Evolutionary conservation across 257 asterid genomes (phyloP), one percentile per base, ranked within the genome.

Genomic region (Haberlea rhodopensis): DNA sequence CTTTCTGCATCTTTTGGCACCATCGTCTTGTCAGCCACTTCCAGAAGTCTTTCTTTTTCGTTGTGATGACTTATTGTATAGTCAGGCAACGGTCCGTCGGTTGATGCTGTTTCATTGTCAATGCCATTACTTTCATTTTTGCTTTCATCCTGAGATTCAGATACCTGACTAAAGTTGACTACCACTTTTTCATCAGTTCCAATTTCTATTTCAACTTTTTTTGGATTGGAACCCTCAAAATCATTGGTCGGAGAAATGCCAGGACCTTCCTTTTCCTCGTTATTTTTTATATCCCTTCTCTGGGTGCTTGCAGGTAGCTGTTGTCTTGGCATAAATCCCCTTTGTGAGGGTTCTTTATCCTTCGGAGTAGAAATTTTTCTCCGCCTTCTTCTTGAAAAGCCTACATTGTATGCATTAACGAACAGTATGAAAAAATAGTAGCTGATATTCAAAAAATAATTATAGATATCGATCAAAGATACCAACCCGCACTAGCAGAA

Each of bases 401-500:
- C 97, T 94, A 67, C 79, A 77, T 13, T 56, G 65, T 73, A 58
- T 21, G 62, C 65, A 67, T 60, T 52, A 54, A 27, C 28, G 27
- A 45, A 60, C 31, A 59, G 29, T 40, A 43, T 49, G 37, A 55
- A 62, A 62, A 31, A 55, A 20, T 29, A 52, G 13, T 59, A 23
- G 63, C n/a, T 5, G 53, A 27, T 51, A 65, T 45, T 25, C 65
- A 51, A 48, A 71, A 6, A 18, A 0, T n/a, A 34, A 69, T 28
- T 57, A 16, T 19, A 19, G 55, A 48, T 60, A 64, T 63, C 22
- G 60, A 69, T 67, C 68, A 67, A 63, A 78, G 75, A 45, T 79
- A 82, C 83, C 74, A 84, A 84, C 95, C 95, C 55, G 83, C 84
- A 84, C 84, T 83, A 75, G 97, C 96, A 68, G 86, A 57, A 65